Conservation (phyloP, 495 filamentous ascomycete genomes). For the Aspergillus sclerotiicarbonarius region DNA sequence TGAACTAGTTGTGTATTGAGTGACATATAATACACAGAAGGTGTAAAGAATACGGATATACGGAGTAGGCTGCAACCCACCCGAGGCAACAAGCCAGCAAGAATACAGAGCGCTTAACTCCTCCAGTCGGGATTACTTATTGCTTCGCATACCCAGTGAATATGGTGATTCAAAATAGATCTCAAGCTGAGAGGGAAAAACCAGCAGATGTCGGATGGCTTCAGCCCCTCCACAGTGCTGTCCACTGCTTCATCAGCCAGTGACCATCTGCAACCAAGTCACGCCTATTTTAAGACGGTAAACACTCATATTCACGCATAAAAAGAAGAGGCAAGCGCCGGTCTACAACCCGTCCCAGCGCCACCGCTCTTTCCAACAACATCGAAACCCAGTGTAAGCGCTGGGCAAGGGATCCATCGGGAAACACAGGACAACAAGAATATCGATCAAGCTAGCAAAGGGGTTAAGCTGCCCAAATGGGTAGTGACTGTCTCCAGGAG, state of each 20-base stretch:
- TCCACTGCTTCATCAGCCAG: not conserved
- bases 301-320: not conserved
- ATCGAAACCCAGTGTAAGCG: not conserved
- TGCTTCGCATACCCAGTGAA: too few species aligned
- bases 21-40: too few species aligned
- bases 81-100: too few species aligned
- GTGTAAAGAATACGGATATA: too few species aligned
- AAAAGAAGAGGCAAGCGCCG: not conserved
- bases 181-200: not conserved
- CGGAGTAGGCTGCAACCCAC: too few species aligned
- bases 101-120: not conserved
- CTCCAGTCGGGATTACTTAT: not conserved
- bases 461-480: not conserved
- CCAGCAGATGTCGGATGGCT: not conserved
- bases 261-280: not conserved
- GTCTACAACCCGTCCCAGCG: not conserved
- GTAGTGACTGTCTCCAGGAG: slow-evolving; percentile 5
- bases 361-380: not conserved
- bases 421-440: not conserved
- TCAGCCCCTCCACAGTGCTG: not conserved
- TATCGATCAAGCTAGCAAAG: not conserved
- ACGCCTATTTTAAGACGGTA: not conserved
- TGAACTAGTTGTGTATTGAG: too few species aligned
- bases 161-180: too few species aligned
- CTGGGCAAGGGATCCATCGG: not conserved